Evolutionary conservation across 768 basidiomycete genomes (phyloP).

Genomic region (Boletus subparvulus): DNA sequence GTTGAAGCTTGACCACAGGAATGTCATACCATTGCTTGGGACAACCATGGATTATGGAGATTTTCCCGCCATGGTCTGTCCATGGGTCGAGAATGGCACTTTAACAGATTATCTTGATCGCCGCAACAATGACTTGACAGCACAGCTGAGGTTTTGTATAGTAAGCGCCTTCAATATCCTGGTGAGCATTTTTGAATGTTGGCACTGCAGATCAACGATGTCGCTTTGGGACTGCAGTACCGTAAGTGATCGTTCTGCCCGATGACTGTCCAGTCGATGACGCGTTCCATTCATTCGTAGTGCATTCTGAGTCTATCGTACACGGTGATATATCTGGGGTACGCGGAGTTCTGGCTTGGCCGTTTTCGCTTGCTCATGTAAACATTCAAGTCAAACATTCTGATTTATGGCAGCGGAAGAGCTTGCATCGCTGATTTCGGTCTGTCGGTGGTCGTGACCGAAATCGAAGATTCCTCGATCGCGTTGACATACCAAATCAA

Average conservation of each 20-base stretch:
- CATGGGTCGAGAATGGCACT: slow-evolving; percentile 33
- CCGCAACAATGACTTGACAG: slow-evolving; percentile 10
- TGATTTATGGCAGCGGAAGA: slow-evolving; percentile 41
- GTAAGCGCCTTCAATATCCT: slow-evolving; percentile 4
- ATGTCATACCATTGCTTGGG: slow-evolving; percentile 33
- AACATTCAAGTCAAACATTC: slow-evolving; percentile 40
- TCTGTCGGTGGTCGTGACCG: slow-evolving; percentile 40
- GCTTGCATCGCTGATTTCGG: slow-evolving; percentile 49
- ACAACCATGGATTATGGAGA: slow-evolving; percentile 28
- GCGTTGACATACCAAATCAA: slow-evolving; percentile 31
- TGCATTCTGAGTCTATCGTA: slow-evolving; percentile 21
- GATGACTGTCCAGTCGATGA: neutral
- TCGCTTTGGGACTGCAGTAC: slow-evolving; percentile 30
- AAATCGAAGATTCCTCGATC: slow-evolving; percentile 33
- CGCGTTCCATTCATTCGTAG: neutral
- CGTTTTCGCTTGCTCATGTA: neutral
- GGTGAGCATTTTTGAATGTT: neutral
- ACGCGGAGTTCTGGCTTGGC: neutral
- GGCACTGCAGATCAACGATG: slow-evolving; percentile 21
- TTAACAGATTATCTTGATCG: slow-evolving; percentile 25
- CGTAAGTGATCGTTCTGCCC: slow-evolving; percentile 4
- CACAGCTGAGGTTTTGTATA: slow-evolving; percentile 11
- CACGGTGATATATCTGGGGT: slow-evolving; percentile 34
- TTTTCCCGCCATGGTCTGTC: slow-evolving; percentile 34
- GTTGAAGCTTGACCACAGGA: slow-evolving; percentile 30